Conservation (phyloP, 306 rosid species). For the Cercis canadensis region DNA sequence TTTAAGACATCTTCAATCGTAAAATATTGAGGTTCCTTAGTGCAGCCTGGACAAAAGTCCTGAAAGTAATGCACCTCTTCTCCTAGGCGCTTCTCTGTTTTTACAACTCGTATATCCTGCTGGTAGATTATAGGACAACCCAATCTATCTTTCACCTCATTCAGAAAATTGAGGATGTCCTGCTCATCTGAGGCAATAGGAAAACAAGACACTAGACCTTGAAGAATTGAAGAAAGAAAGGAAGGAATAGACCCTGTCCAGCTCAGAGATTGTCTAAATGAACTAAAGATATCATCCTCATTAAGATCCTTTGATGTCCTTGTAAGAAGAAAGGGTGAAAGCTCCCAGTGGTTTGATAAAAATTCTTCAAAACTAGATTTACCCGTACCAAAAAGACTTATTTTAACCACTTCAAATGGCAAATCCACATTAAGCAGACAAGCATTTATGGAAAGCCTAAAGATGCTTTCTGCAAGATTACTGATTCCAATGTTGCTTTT, state of each 20-base stretch:
- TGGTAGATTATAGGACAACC: slow-evolving; percentile 76
- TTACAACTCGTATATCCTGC: slow-evolving; percentile 82
- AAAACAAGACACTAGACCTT: slow-evolving; percentile 65
- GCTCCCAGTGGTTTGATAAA: slow-evolving; percentile 68
- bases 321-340: slow-evolving; percentile 54
- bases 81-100: slow-evolving; percentile 54
- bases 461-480: slow-evolving; percentile 68
- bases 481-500: slow-evolving; percentile 54
- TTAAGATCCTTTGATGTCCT: slow-evolving; percentile 36
- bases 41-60: slow-evolving; percentile 44
- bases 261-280: slow-evolving; percentile 49
- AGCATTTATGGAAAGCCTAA: slow-evolving; percentile 65
- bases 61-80: slow-evolving; percentile 73
- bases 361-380: slow-evolving; percentile 64
- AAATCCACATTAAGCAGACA: slow-evolving; percentile 36
- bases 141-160: slow-evolving; percentile 60
- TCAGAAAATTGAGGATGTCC: slow-evolving; percentile 62
- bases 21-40: slow-evolving; percentile 51
- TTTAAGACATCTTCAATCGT: slow-evolving; percentile 48
- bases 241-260: slow-evolving; percentile 51
- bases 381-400: slow-evolving; percentile 57
- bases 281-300: slow-evolving; percentile 48
- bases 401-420: slow-evolving; percentile 53
- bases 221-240: slow-evolving; percentile 62
- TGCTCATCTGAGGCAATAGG: slow-evolving; percentile 85